These are phyloP conservation scores for Capronia americana DNA, from an alignment of 2,329 filamentous ascomycete species.

Conservation along the genomic window DNA sequence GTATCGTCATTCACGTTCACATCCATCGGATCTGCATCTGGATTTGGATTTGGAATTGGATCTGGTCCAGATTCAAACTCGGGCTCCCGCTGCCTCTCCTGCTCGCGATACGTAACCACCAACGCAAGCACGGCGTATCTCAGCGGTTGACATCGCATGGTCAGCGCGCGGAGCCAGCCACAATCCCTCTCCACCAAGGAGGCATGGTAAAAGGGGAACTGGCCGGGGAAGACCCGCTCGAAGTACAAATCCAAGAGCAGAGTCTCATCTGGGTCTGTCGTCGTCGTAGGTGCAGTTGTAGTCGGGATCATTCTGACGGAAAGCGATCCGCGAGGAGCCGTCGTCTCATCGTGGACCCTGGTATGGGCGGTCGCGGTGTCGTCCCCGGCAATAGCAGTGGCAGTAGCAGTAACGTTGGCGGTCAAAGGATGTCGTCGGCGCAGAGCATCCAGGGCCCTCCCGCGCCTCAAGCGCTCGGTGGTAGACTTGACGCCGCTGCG, in stretches of 20 bases:
- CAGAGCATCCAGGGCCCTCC: not conserved
- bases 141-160: not conserved
- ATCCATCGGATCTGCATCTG: not conserved
- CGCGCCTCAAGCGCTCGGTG: not conserved
- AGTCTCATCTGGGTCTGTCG: not conserved
- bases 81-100: no score
- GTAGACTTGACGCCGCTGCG: constrained; percentile 15
- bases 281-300: not conserved
- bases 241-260: not conserved
- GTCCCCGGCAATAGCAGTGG: no score
- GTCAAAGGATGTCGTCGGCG: not conserved
- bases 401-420: no score
- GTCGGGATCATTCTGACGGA: not conserved
- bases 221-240: not conserved
- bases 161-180: not conserved
- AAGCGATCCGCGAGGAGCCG: no score
- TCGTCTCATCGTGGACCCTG: no score
- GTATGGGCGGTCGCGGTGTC: no score
- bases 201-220: not conserved
- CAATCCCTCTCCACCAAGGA: not conserved
- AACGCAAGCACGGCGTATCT: not conserved
- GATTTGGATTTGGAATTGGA: no score
- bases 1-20: not conserved
- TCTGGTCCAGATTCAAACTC: not conserved
- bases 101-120: not conserved